Evolutionary conservation across 805 yeast genomes (phyloP), one percentile per base, ranked within the genome.

Genomic region (Saccharomycopsis synnaedendra): DNA sequence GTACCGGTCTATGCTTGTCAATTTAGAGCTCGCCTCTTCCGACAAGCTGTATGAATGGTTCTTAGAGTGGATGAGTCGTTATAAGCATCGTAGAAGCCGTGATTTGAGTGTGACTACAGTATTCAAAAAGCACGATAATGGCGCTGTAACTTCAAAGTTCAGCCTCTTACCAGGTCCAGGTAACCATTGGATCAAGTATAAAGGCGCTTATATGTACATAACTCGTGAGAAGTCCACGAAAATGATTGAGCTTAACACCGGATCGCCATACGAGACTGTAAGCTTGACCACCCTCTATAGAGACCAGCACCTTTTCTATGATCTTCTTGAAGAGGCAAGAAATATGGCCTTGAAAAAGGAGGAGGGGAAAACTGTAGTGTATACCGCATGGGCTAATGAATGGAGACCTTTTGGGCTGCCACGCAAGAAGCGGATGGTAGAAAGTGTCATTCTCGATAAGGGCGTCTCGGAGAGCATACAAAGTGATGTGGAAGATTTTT

Each of bases 361-460:
- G 51, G 95, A 87, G 60, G 97, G 98, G 5, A 90, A 88, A 60
- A 93, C 97, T 0, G 97, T 93, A 5, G 67, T 93, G 4, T 93
- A 76, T 63, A 86, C 96, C 3, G 84, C 96, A 7, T 90, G 93
- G 86, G 98, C 97, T 0, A 96, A 96, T 32, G 98, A 93, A 60
- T 93, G 98, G 98, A 72, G 97, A 58, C 95, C 95, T 4, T 93
- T 93, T 68, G 98, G 98, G 2, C 89, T 82, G 60, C 97, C 98
- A 1, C 74, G 96, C 53, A 82, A 80, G 57, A 90, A 90, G 65
- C 72, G 98, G 56, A 65, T 82, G 31, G 65, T 90, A 37, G 90
- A 84, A 3, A 84, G 95, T 5, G 98, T 93, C 10, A 80, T 93
- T 30, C 67, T 93, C 46, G 97, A 88, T 62, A 63, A 72, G 29